These are phyloP conservation scores for Rhodotorula babjevae DNA, from an alignment of 768 basidiomycete genomes.

Conservation along the genomic window DNA sequence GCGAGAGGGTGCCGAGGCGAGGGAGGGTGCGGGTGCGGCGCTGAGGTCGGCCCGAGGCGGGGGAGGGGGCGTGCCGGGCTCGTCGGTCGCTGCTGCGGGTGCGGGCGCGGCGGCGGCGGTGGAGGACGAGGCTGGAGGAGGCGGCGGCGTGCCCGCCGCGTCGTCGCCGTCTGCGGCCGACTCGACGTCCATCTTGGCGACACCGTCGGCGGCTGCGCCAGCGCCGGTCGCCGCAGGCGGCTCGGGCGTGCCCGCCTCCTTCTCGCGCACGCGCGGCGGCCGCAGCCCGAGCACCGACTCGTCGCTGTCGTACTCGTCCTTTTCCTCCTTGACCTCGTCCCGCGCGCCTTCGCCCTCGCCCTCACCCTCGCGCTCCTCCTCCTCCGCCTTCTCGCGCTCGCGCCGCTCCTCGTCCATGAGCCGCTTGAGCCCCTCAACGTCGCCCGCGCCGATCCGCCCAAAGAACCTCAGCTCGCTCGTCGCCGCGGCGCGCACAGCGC, in stretches of 20 bases:
- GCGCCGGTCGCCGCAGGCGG: too few species aligned
- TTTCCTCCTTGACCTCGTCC: neutral
- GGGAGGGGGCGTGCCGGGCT: constrained; percentile 2
- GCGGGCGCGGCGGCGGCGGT: neutral
- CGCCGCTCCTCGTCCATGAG: constrained; percentile 44
- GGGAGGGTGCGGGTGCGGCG: neutral
- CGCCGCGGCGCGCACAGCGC: constrained; percentile 70
- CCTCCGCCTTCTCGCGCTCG: neutral
- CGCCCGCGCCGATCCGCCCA: constrained; percentile 69
- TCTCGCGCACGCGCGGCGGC: neutral
- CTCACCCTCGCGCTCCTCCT: neutral
- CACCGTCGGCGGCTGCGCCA: neutral
- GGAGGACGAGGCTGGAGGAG: neutral
- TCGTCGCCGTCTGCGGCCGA: neutral
- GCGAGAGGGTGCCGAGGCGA: too few species aligned
- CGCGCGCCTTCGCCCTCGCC: too few species aligned
- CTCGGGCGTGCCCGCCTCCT: neutral
- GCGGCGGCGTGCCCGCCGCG: neutral
- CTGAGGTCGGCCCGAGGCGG: too few species aligned
- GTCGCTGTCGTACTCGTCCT: neutral
- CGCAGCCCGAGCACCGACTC: neutral
- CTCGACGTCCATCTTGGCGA: neutral
- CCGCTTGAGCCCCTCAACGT: constrained; percentile 55
- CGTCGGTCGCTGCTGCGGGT: neutral
- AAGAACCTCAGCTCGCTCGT: constrained; percentile 71